Base-by-base conservation (phyloP, 345 rosid species). In the Ailanthus altissimus region DNA sequence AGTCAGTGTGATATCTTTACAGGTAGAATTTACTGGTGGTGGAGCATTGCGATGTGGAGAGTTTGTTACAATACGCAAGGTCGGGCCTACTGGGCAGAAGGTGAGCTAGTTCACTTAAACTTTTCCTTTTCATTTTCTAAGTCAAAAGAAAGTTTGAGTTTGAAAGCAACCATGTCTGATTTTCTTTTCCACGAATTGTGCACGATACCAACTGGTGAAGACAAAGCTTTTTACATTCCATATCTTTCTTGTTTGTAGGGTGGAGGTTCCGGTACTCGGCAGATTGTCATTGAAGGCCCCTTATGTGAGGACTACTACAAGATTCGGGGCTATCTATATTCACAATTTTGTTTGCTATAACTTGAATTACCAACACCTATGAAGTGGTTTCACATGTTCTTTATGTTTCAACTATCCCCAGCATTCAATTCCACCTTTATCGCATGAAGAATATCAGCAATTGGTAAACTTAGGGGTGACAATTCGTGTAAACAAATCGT, bases 41-140 rank as follows among this genome's bases (percentile, higher is more conserved):
- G 96, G 97, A 67, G 97, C 99, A 32, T 76, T 93, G 67, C 94
- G 98, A 25, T 93, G 99, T 40, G 98, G 98, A 51, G 98, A 96
- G 70, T 91, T 87, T 21, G 93, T 92, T 43, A 93, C 99, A 11
- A 65, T 96, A 57, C 94, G 99, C 49, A 96, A 96, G 83, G 90
- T 92, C 21, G 96, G 90, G 47, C 85, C 85, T 18, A 76, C 90
- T 50, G 89, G 87, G 80, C 99, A 92, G 84, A 95, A 93, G 94
- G 98, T 93, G 67, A 82, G 83, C 26, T 8, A 12, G 63, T 26
- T 43, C 62, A 21, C 46, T 58, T 13, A 36, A 46, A 5, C 14
- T 32, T 62, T 21, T 36, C 2, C 32, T 56, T 51, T 70, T 20
- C 28, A 28, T 54, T 70, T 68, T 49, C 13, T 0, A 4, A 49